Base-by-base conservation (phyloP, 768 basidiomycete genomes). In the Epithele typhae region DNA sequence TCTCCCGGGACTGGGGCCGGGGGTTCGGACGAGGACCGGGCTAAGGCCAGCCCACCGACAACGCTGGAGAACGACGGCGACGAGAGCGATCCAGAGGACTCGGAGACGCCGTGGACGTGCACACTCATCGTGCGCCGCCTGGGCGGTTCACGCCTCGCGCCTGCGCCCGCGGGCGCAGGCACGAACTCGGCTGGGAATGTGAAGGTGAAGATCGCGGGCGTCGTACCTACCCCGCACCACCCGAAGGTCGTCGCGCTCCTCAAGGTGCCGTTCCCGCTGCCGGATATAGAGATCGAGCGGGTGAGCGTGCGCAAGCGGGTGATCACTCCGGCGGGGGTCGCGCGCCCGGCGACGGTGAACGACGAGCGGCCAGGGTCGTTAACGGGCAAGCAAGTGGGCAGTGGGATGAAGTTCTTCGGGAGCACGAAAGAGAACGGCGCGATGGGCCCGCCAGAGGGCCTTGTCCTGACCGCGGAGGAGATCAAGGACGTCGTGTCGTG, bases 71-170 rank as follows among this genome's bases (percentile, higher is more conserved):
- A 82, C 39, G 75, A 77, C 2, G 90, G 75, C 0, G 83, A 87
- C 14, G 92, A 93, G 37, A 92, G 88, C 49, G 95, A 98, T 54
- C 89, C 93, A 0, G 94, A 98, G 61, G 95, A 97, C 59, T 91
- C 89, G 36, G 94, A 98, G 65, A 93, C 92, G 19, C 92, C 95
- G 0, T 98, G 93, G 93, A 82, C 84, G 37, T 97, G 94, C 60
- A 81, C 80, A n/a, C 72, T 92, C 53, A 79, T 82, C 49, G 70
- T 86, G 25, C 77, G 82, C 18, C 68, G 77, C 19, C 60, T 72
- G 25, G 64, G 50, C 17, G 25, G 48, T 25, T 45, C 35, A 23
- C 47, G 44, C 11, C 41, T 40, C 2, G 51, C 46, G 11, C 55
- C 9, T 45, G 57, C 37, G 7, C 8, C 12, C 9, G 35, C 6